Conservation (phyloP, 768 basidiomycete species). For the Scleroderma citrinum region DNA sequence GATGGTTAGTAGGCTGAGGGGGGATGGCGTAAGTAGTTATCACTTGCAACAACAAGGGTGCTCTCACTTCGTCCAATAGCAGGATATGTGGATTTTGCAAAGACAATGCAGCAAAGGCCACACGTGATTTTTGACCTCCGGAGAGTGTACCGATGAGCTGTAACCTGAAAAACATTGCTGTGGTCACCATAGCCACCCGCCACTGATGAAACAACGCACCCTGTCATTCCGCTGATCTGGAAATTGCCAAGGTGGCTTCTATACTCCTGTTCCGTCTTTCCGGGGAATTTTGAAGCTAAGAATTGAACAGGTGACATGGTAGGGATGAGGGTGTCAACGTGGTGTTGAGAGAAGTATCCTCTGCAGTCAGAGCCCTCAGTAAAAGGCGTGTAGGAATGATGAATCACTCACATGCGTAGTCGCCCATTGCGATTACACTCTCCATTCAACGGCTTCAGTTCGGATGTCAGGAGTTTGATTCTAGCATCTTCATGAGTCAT, state of each 20-base stretch:
- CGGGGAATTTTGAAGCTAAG: constrained; percentile 87
- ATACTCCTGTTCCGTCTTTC: constrained; percentile 94
- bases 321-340: constrained; percentile 85
- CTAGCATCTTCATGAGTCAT: constrained; percentile 33
- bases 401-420: constrained; percentile 64
- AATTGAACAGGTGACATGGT: constrained; percentile 91
- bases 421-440: constrained; percentile 89
- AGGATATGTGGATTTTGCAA: constrained; percentile 88
- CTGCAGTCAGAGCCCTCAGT: constrained; percentile 32
- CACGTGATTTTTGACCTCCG: constrained; percentile 95
- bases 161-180: constrained; percentile 42
- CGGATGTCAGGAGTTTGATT: constrained; percentile 88
- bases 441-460: constrained; percentile 67
- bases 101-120: constrained; percentile 85
- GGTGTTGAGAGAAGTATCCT: constrained; percentile 92
- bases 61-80: constrained; percentile 85
- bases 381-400: neutral
- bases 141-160: constrained; percentile 88
- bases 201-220: constrained; percentile 39
- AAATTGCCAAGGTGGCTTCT: constrained; percentile 93
- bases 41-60: constrained; percentile 3
- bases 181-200: neutral
- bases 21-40: neutral
- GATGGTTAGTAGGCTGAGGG: constrained; percentile 86
- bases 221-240: constrained; percentile 95